These are phyloP conservation scores for Botrytis elliptica DNA, from an alignment of 2,329 filamentous ascomycete genomes.

Conservation along the genomic window DNA sequence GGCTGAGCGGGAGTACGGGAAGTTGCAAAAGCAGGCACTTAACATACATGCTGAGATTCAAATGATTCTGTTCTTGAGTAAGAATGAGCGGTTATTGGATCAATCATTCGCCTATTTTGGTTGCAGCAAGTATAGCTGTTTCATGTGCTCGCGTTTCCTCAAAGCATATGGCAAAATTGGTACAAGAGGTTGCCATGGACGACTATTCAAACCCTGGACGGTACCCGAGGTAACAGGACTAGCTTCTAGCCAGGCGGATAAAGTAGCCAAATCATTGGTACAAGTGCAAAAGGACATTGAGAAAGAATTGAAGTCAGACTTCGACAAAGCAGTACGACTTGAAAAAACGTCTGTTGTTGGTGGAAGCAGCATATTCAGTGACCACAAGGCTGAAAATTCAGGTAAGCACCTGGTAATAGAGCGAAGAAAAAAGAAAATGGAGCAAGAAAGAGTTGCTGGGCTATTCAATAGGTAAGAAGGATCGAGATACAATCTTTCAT, in stretches of 20 bases:
- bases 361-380: not conserved
- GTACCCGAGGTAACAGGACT: not conserved
- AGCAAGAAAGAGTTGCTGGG: not conserved
- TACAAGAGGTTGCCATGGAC: not conserved
- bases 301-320: not conserved
- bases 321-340: not conserved
- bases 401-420: not conserved
- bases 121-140: not conserved
- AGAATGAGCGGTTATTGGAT: not conserved
- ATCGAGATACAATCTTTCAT: not conserved
- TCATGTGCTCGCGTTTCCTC: not conserved
- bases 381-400: not conserved
- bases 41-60: not conserved
- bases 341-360: not conserved
- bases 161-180: not conserved
- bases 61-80: not conserved
- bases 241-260: not conserved
- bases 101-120: not conserved
- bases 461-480: not conserved
- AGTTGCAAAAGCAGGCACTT: not conserved
- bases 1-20: not conserved
- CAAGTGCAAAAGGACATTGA: not conserved
- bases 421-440: not conserved
- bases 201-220: not conserved
- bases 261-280: not conserved